phyloP scores from a whole-genome alignment of 306 rosid species.

The Ceratonia siliqua region DNA sequence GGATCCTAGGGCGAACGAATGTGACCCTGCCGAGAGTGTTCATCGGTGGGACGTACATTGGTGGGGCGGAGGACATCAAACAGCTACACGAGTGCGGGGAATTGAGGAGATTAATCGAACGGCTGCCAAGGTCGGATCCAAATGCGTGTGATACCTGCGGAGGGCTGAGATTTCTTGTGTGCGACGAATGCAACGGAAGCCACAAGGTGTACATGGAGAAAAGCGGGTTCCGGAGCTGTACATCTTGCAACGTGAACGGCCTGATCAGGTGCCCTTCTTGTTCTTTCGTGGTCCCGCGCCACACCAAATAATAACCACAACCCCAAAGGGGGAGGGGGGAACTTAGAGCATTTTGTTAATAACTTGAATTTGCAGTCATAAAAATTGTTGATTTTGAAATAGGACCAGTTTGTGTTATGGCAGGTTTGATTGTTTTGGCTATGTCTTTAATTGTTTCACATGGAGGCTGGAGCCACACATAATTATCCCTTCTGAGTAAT shows the following conservation, averaged over 20 bases:
- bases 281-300: conserved; percentile 35
- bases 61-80: conserved; percentile 71
- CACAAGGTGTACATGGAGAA: conserved; percentile 60
- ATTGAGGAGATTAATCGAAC: conserved; percentile 51
- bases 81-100: conserved; percentile 66
- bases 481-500: not conserved
- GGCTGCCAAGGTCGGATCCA: conserved; percentile 50
- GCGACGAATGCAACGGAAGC: conserved; percentile 78
- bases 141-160: conserved; percentile 60
- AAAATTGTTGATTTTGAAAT: not conserved
- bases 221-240: conserved; percentile 56
- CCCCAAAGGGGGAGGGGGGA: not conserved
- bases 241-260: conserved; percentile 65
- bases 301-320: conserved; percentile 29
- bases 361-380: conserved; percentile 3
- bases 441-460: conserved; percentile 4
- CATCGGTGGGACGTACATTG: conserved; percentile 60
- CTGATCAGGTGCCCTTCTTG: conserved; percentile 70
- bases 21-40: conserved; percentile 66
- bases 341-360: conserved; percentile 1
- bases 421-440: not conserved
- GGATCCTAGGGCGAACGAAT: conserved; percentile 42
- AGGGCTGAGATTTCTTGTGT: conserved; percentile 69
- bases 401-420: not conserved
- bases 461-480: not conserved